Evolutionary conservation across 257 asterid genomes (phyloP), one percentile per base, ranked within the genome.

Genomic region (Salvia rosmarinus): DNA sequence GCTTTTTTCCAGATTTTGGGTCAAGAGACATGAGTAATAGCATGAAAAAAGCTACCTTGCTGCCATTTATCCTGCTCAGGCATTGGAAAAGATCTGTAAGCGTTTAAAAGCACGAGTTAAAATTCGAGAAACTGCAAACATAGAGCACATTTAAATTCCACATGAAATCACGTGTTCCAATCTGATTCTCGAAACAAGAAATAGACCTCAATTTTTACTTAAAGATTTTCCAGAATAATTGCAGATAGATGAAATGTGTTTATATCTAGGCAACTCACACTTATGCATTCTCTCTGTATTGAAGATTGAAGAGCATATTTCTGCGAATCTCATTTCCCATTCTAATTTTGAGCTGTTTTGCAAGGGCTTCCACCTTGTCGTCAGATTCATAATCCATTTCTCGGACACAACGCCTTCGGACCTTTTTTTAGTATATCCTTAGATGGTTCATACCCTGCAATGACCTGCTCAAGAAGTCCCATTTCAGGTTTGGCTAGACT

Each of bases 391-490:
- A 52, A 77, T 95, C 95, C 98, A 91, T 79, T 82, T 95, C 98
- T 49, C 99, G 80, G n/a, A 73, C 17, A 37, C 92, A 85, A 74
- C 99, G 92, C 80, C 99, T 87, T 19, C 95, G 82, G 61, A 95
- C 80, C 83, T 83, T 95, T 68, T 68, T 82, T 88, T 6, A 95
- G 87, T 21, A 85, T 83, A 72, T 83, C 93, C 81, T 72, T 91
- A 17, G 88, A 78, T 66, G 97, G 97, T 76, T 77, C 82, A 73
- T 68, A 80, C 30, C 97, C 98, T 12, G 84, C 91, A 28, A 34
- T 30, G 68, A 87, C 77, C 98, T 95, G 86, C 74, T 77, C 70
- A 35, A 63, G 64, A 67, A 72, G 43, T 47, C 39, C 20, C 56
- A 39, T 47, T 64, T 21, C 72, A 56, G 61, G 43, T 63, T n/a